Conservation (phyloP, 495 filamentous ascomycete species). For the Neurospora terricola region DNA sequence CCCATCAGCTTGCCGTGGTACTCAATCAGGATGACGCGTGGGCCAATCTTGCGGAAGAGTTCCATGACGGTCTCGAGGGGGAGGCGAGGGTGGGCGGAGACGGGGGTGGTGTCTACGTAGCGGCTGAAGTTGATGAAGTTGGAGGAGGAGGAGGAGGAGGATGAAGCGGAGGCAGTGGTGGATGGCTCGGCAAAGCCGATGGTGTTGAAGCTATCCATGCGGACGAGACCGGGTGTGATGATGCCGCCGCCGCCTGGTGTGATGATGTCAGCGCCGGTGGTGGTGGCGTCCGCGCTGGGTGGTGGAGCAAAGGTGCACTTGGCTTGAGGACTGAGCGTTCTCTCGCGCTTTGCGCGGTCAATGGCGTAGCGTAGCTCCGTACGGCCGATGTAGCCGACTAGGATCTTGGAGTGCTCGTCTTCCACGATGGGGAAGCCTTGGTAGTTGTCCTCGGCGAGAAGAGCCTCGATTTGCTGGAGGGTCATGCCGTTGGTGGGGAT, state of each 20-base stretch:
- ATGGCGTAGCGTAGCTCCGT: slow-evolving; percentile 92
- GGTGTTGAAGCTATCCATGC: slow-evolving; percentile 19
- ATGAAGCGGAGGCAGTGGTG: slow-evolving; percentile 33
- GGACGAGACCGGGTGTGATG: slow-evolving; percentile 34
- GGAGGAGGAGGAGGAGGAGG: slow-evolving; percentile 42
- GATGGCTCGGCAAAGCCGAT: slow-evolving; percentile 5
- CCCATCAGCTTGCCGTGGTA: slow-evolving; percentile 74
- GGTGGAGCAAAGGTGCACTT: slow-evolving; percentile 70
- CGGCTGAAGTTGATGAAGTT: slow-evolving; percentile 73
- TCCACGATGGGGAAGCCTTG: slow-evolving; percentile 94
- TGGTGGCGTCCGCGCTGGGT: slow-evolving; percentile 23
- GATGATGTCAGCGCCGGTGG: slow-evolving; percentile 25
- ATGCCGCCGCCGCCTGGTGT: slow-evolving; percentile 34
- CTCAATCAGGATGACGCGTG: slow-evolving; percentile 87
- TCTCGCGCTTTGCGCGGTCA: slow-evolving; percentile 67
- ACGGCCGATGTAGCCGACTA: slow-evolving; percentile 89
- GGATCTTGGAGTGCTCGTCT: slow-evolving; percentile 53
- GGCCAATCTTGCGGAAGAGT: slow-evolving; percentile 96
- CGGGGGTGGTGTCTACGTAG: slow-evolving; percentile 83
- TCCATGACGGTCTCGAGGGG: slow-evolving; percentile 98
- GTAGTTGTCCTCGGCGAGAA: slow-evolving; percentile 73
- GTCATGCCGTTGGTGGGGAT: slow-evolving; percentile 69
- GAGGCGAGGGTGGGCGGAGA: slow-evolving; percentile 84
- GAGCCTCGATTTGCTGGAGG: slow-evolving; percentile 59
- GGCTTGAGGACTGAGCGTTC: slow-evolving; percentile 52